phyloP scores from a whole-genome alignment of 768 basidiomycete species.

The Leccinum incarnatum region DNA sequence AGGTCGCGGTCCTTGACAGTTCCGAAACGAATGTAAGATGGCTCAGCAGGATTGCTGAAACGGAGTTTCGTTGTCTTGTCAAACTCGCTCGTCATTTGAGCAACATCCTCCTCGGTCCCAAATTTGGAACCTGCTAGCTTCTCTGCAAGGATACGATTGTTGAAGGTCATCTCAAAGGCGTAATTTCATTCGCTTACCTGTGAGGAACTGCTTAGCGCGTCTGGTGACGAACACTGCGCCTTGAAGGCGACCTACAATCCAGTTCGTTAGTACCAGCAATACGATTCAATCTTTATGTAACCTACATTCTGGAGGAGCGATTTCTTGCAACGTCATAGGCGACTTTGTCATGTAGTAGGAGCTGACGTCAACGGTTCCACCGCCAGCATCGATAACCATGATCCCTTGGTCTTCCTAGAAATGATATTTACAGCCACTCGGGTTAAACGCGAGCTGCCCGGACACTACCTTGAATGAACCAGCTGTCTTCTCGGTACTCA shows the following conservation, averaged over 20 bases:
- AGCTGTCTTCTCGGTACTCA: conserved; percentile 36
- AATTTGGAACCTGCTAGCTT: conserved; percentile 42
- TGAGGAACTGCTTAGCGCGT: conserved; percentile 39
- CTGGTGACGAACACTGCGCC: conserved; percentile 52
- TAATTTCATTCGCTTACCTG: conserved; percentile 26
- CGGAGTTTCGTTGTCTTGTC: conserved; percentile 47
- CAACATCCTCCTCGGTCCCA: conserved; percentile 37
- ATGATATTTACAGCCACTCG: not conserved
- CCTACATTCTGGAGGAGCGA: conserved; percentile 45
- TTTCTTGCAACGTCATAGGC: conserved; percentile 42
- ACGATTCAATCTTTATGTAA: not conserved
- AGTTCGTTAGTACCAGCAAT: not conserved
- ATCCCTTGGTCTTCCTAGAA: conserved; percentile 44
- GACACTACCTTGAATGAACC: conserved; percentile 26
- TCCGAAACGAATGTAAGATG: conserved; percentile 49
- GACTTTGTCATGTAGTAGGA: conserved; percentile 44
- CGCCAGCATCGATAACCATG: conserved; percentile 60
- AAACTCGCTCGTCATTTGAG: conserved; percentile 41
- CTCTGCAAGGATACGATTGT: conserved; percentile 25
- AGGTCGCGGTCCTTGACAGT: conserved; percentile 41
- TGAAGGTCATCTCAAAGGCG: not conserved
- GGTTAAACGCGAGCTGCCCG: not conserved
- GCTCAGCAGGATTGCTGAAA: conserved; percentile 39
- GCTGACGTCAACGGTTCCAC: conserved; percentile 61
- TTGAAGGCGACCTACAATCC: conserved; percentile 43